Evolutionary conservation across 2,329 filamentous ascomycete species (phyloP).

Genomic region (Calcarisporium arbuscula): DNA sequence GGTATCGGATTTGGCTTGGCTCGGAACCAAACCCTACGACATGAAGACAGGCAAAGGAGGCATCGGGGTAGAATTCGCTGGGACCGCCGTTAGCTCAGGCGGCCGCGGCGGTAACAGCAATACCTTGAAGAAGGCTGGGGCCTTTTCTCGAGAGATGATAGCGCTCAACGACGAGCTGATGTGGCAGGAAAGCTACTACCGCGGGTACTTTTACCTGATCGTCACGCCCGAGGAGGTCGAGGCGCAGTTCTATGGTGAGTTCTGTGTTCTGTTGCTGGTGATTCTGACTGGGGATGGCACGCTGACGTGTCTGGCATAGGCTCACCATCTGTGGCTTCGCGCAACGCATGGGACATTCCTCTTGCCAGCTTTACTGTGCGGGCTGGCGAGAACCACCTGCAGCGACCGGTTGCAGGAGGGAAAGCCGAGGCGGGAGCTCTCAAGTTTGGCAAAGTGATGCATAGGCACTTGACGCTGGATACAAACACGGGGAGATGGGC

Average conservation of each 20-base stretch:
- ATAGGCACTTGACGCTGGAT: slow-evolving; percentile 46
- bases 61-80: slow-evolving; percentile 59
- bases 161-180: slow-evolving; percentile 56
- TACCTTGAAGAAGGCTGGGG: slow-evolving; percentile 42
- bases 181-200: slow-evolving; percentile 69
- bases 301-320: slow-evolving; percentile 12
- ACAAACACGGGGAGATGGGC: slow-evolving; percentile 17
- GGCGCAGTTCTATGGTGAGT: slow-evolving; percentile 58
- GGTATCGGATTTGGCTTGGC: slow-evolving; percentile 48
- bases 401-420: slow-evolving; percentile 34
- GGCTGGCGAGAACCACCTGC: slow-evolving; percentile 52
- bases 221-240: slow-evolving; percentile 49
- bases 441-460: slow-evolving; percentile 35
- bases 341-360: slow-evolving; percentile 58
- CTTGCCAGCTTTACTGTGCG: slow-evolving; percentile 65
- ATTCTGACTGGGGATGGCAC: no score
- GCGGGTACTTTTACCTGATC: slow-evolving; percentile 64
- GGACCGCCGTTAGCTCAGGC: slow-evolving; percentile 58
- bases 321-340: slow-evolving; percentile 47
- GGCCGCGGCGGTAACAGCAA: slow-evolving; percentile 53
- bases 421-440: slow-evolving; percentile 48
- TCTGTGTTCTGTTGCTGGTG: not conserved
- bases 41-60: slow-evolving; percentile 44
- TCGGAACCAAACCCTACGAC: slow-evolving; percentile 47
- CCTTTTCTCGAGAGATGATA: slow-evolving; percentile 37